These are phyloP conservation scores for Annulohypoxylon bovei DNA, from an alignment of 495 filamentous ascomycete genomes.

Conservation along the genomic window DNA sequence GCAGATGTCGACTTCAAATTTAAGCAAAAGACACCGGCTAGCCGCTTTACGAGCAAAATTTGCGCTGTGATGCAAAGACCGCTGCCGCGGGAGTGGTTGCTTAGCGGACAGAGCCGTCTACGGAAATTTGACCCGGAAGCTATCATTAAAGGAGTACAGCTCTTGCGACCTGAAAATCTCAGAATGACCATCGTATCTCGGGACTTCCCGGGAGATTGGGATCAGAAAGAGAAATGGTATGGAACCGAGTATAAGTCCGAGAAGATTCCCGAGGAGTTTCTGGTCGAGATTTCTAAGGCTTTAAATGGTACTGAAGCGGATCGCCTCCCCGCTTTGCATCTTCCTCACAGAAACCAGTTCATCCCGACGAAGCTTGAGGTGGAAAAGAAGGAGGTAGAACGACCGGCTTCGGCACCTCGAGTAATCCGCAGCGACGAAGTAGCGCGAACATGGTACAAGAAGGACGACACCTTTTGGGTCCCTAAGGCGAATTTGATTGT, in stretches of 20 bases:
- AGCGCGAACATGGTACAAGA: constrained; percentile 96
- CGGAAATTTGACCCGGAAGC: constrained; percentile 78
- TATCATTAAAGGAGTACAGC: constrained; percentile 79
- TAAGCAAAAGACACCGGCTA: constrained; percentile 90
- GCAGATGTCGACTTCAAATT: constrained; percentile 94
- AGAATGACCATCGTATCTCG: constrained; percentile 82
- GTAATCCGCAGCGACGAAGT: constrained; percentile 88
- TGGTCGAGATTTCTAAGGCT: constrained; percentile 73
- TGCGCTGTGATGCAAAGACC: constrained; percentile 90
- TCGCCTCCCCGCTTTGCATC: constrained; percentile 76
- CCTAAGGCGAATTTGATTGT: constrained; percentile 90
- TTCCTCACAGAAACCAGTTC: constrained; percentile 95
- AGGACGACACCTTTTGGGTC: constrained; percentile 98
- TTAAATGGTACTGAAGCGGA: constrained; percentile 63
- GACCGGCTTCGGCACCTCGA: constrained; percentile 77
- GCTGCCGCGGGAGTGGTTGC: constrained; percentile 82
- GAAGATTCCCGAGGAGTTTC: constrained; percentile 80
- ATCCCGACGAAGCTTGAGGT: constrained; percentile 94
- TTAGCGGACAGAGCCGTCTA: constrained; percentile 75
- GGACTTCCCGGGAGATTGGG: constrained; percentile 83
- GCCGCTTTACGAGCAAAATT: constrained; percentile 83
- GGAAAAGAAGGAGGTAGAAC: constrained; percentile 86
- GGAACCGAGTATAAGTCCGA: constrained; percentile 92
- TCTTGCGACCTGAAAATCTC: constrained; percentile 90
- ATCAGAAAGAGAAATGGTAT: constrained; percentile 95